Evolutionary conservation across 169 alveolate species (phyloP).

Genomic region (Plasmodium falciparum): DNA sequence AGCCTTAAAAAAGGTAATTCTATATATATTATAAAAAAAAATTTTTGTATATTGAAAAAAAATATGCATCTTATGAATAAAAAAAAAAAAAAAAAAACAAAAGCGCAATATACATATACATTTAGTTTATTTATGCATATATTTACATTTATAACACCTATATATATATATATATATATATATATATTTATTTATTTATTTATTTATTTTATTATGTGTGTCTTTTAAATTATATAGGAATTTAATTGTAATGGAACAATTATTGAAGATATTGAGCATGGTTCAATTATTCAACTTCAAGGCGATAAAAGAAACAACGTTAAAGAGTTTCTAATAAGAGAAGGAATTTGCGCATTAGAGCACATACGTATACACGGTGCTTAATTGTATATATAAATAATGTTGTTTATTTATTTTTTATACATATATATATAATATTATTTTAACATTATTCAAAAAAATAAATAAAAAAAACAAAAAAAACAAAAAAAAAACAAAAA

Average conservation of each 20-base stretch:
- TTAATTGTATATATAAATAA: constrained; percentile 37
- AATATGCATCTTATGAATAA: neutral
- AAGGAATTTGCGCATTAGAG: constrained; percentile 90
- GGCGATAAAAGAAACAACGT: constrained; percentile 92
- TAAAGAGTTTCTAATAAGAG: constrained; percentile 91
- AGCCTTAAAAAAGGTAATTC: constrained; percentile 90
- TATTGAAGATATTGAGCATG: constrained; percentile 93
- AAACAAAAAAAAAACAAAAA: too few relatives aligned
- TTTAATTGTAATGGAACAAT: constrained; percentile 96
- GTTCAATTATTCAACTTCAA: constrained; percentile 92
- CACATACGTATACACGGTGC: constrained; percentile 94
- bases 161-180: neutral
- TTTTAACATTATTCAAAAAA: too few relatives aligned
- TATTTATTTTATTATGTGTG: neutral
- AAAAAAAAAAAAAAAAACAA: neutral
- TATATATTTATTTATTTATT: neutral
- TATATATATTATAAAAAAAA: neutral
- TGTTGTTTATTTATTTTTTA: constrained; percentile 3
- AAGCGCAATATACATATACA: neutral
- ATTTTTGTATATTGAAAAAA: neutral
- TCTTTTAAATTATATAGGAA: constrained; percentile 62
- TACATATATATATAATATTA: constrained; percentile 12
- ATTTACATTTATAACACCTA: neutral
- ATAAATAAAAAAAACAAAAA: too few relatives aligned
- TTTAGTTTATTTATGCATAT: neutral